These are phyloP conservation scores for Aspergillus piperis DNA, from an alignment of 2,329 filamentous ascomycete genomes.

Conservation along the genomic window DNA sequence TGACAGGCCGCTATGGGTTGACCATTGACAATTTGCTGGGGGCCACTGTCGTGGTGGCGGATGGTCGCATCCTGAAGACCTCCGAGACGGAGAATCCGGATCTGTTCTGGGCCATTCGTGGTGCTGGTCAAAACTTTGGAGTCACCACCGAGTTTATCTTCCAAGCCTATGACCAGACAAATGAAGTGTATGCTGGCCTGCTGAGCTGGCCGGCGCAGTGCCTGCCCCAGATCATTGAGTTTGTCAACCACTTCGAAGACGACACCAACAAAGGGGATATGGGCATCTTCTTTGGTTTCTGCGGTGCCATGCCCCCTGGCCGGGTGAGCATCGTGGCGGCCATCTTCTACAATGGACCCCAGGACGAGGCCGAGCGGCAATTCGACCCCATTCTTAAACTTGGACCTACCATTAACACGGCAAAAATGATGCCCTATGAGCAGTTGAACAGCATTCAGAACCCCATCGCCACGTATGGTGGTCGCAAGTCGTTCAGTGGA, in stretches of 20 bases:
- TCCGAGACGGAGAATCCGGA: conserved; percentile 48
- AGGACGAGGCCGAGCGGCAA: neutral
- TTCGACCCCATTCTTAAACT: conserved; percentile 13
- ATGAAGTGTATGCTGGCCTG: conserved; percentile 38
- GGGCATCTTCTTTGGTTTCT: conserved; percentile 14
- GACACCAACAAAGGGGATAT: conserved; percentile 1
- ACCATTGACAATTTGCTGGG: conserved; percentile 51
- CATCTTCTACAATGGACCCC: conserved; percentile 21
- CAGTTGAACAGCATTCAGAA: conserved; percentile 13
- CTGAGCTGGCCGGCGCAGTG: conserved; percentile 29
- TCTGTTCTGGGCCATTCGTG: conserved; percentile 51
- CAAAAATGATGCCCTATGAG: conserved; percentile 12
- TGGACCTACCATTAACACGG: conserved; percentile 1
- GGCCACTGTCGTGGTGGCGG: conserved; percentile 40
- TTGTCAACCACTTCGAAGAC: conserved; percentile 14
- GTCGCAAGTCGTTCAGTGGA: neutral
- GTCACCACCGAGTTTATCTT: conserved; percentile 46
- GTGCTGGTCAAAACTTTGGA: conserved; percentile 48
- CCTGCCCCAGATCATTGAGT: conserved; percentile 25
- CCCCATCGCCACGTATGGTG: neutral
- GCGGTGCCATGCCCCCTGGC: conserved; percentile 1
- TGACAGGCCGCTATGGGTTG: conserved; percentile 57
- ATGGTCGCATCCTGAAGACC: conserved; percentile 36
- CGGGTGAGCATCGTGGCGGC: conserved; percentile 13
- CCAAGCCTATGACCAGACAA: conserved; percentile 35